A percentile compares a stretch with the other conserved stretches of the same genome.
Evolutionary conservation across 2,329 filamentous ascomycete genomes (phyloP).

Genomic region (Thielaviopsis euricoi): DNA sequence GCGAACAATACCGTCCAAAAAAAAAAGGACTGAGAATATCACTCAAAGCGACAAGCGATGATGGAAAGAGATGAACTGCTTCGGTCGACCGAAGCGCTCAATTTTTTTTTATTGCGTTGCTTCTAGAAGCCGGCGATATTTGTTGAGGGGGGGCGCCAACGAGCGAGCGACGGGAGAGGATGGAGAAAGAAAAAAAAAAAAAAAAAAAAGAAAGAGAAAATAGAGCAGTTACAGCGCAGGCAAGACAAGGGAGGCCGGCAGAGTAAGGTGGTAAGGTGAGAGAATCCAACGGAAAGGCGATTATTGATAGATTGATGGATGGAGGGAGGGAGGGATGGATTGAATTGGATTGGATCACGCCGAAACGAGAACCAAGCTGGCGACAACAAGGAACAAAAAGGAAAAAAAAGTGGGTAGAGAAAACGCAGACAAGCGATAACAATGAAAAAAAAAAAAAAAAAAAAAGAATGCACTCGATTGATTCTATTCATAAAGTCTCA

Average conservation of each 20-base stretch:
- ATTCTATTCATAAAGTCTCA: no score
- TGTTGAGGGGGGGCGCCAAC: not conserved
- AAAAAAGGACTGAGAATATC: not conserved
- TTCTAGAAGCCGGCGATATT: not conserved
- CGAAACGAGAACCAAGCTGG: not conserved
- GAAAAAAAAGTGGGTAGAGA: not conserved
- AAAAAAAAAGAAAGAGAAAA: not conserved
- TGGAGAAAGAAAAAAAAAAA: not conserved
- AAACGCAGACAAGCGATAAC: not conserved
- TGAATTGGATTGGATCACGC: no score
- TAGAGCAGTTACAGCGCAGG: not conserved
- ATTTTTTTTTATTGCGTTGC: not conserved
- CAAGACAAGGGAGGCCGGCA: not conserved
- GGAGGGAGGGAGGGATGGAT: no score
- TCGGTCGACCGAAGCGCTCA: not conserved
- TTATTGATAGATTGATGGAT: no score
- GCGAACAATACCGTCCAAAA: not conserved
- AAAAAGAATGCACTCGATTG: no score
- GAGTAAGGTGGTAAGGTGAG: not conserved
- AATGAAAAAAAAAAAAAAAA: not conserved
- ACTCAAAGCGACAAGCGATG: not conserved
- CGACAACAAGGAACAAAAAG: not conserved
- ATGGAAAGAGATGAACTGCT: not conserved
- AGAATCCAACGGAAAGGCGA: no score
- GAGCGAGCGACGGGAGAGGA: not conserved